Evolutionary conservation across 2,329 filamentous ascomycete species (phyloP).

Genomic region (Claviceps sorghi): DNA sequence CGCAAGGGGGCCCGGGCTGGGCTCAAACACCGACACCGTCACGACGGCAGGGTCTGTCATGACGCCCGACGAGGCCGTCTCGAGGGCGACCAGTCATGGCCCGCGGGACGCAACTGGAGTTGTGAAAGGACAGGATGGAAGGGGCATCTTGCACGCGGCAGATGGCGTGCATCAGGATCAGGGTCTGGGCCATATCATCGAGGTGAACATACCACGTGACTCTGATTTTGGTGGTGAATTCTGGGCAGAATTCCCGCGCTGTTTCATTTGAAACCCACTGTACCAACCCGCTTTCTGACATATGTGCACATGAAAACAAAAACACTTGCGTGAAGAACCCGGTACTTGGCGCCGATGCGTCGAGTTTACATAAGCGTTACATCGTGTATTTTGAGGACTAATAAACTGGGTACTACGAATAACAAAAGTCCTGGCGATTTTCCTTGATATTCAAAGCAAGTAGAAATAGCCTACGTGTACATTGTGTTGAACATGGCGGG

Average conservation of each 20-base stretch:
- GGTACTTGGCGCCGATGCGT: no score
- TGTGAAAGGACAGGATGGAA: neutral
- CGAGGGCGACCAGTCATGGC: neutral
- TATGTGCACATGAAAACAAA: neutral
- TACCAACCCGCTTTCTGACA: no score
- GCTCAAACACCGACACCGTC: neutral
- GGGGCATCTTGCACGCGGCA: neutral
- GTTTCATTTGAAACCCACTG: neutral
- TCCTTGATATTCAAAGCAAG: no score
- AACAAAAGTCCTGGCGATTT: no score
- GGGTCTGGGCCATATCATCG: neutral
- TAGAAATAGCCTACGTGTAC: no score
- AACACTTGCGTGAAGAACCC: no score
- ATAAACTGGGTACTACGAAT: neutral
- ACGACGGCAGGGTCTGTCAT: neutral
- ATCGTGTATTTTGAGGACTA: no score
- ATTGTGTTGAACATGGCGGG: no score
- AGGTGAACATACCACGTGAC: conserved; percentile 1
- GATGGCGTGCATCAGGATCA: neutral
- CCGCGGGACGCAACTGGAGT: neutral
- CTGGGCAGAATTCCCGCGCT: conserved; percentile 1
- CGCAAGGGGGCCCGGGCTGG: neutral
- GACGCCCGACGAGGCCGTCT: neutral
- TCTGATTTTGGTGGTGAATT: neutral
- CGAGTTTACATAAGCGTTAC: no score